phyloP scores from a whole-genome alignment of 345 rosid genomes.

The Corchorus olitorius region DNA sequence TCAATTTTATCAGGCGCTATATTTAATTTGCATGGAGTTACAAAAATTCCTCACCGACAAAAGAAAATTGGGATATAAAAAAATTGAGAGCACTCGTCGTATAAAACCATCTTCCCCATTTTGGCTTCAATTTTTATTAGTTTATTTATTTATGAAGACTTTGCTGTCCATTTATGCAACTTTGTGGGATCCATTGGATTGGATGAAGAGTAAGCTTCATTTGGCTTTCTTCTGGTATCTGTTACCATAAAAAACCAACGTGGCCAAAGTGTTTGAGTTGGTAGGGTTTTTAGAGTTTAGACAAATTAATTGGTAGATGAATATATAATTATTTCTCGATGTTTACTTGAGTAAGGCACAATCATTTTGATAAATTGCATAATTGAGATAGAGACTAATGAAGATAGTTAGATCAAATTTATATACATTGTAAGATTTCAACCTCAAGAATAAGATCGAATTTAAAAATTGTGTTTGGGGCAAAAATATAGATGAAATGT shows the following conservation, averaged over 20 bases:
- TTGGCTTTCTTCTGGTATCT: not conserved
- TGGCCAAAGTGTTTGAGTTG: not conserved
- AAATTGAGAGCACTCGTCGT: not conserved
- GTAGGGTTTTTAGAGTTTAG: not conserved
- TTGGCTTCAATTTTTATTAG: not conserved
- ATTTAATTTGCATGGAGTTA: not conserved
- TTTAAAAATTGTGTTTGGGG: too few relatives aligned
- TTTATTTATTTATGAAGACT: too few relatives aligned
- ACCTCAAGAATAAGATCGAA: too few relatives aligned
- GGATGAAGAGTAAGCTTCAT: not conserved
- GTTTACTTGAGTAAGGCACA: too few relatives aligned
- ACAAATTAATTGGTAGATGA: not conserved
- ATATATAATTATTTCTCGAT: too few relatives aligned
- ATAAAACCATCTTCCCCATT: too few relatives aligned
- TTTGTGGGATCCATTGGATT: not conserved
- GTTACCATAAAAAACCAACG: not conserved
- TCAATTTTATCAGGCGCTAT: not conserved
- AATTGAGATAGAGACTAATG: too few relatives aligned
- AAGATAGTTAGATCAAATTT: too few relatives aligned
- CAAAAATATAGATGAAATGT: too few relatives aligned
- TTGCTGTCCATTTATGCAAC: not conserved
- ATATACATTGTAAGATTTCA: too few relatives aligned
- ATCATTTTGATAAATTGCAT: too few relatives aligned
- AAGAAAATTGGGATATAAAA: not conserved
- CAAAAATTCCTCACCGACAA: not conserved